Conservation (phyloP, 2,329 filamentous ascomycete genomes). For the Onygenales sp. region DNA sequence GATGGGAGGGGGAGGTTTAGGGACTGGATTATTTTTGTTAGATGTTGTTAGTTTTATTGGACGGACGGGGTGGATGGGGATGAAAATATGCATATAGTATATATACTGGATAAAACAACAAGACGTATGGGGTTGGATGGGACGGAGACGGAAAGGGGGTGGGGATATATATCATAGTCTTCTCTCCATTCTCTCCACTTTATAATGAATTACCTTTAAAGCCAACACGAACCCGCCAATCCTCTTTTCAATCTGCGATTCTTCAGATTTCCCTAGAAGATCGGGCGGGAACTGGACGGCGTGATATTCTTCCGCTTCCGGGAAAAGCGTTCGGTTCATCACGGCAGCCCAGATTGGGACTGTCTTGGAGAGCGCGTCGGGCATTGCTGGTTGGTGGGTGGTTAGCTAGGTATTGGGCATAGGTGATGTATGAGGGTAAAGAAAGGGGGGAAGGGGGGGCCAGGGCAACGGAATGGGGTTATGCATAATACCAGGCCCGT, state of each 20-base stretch:
- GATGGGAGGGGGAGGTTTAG: conserved; percentile 52
- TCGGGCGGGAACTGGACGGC: conserved; percentile 61
- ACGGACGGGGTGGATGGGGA: background rate
- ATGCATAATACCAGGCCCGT: background rate
- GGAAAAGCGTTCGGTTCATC: conserved; percentile 70
- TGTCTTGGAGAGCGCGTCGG: conserved; percentile 88
- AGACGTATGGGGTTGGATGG: background rate
- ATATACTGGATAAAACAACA: background rate
- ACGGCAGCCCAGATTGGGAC: conserved; percentile 90
- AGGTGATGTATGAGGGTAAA: background rate
- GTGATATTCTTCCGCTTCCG: conserved; percentile 39
- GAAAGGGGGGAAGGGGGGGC: background rate
- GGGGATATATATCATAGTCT: too few species aligned
- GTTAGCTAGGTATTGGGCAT: conserved; percentile 8
- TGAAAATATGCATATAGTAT: background rate
- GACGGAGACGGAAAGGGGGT: too few species aligned
- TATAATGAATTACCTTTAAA: conserved; percentile 29
- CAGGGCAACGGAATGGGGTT: background rate
- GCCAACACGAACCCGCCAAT: conserved; percentile 48
- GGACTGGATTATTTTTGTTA: conserved; percentile 34
- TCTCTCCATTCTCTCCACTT: too few species aligned
- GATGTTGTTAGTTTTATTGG: background rate
- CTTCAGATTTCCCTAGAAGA: conserved; percentile 64
- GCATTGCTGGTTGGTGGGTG: conserved; percentile 53
- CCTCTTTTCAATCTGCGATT: conserved; percentile 62